Base-by-base conservation (phyloP, 164 flowering plant species). In the Vitis cinerea region DNA sequence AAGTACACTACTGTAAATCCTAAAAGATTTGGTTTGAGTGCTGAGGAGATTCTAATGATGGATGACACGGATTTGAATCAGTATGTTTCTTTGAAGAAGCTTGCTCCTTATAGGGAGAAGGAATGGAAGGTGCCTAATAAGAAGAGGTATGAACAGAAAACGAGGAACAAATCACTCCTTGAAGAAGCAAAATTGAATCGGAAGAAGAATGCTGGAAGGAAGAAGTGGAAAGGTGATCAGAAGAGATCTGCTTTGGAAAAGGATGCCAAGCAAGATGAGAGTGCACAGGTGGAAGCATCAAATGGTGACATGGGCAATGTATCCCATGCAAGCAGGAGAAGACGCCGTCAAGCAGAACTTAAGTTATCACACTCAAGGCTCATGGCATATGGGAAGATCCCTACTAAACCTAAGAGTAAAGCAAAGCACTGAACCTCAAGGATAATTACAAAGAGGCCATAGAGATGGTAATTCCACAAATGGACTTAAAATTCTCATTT, bases 21-120 rank as follows among this genome's bases (percentile, higher is more conserved):
- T 52, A 81, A 81, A 59, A 83, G 85, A 77, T 95, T 64, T 70
- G 96, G 97, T 10, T 70, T 95, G 77, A 84, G 19, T 12, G 49
- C 90, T 23, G 78, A 61, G 16, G 97, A 93, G 72, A 62, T 95
- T 19, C 61, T 95, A 27, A 17, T 37, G 75, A 16, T 85, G 78
- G 94, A 93, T 71, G 98, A 93, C 37, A 82, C 78, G 70, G 98
- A 92, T 19, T 80, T 94, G 85, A 92, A 87, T 82, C 93, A 92
- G 67, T 90, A 85, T 80, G 94, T 92, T 59, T 82, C 99, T 23
- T 30, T 95, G 78, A 95, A 95, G 82, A 93, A 88, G 78, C 66
- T 95, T 69, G 97, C 96, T 63, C 89, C 97, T 53, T 93, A 85
- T 29, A 74, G 78, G 66, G 90, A 90, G 62, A 71, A 73, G 37